Percentiles rank a stretch among this genome's conserved stretches.
Conservation (phyloP, 805 yeast species). For the Saturnispora diversa region DNA sequence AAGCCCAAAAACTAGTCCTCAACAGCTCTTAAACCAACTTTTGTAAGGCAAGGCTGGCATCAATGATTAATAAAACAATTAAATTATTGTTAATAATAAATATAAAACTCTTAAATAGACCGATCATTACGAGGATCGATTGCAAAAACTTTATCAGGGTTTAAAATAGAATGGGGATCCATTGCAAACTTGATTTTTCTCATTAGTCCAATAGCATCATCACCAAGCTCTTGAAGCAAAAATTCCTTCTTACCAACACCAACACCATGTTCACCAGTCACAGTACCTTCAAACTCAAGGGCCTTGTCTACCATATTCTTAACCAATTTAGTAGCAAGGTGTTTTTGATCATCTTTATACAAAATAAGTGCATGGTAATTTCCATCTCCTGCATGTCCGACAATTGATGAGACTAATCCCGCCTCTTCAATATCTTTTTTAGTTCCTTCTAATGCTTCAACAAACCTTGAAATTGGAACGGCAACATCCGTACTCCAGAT, state of each 20-base stretch:
- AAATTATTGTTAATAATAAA: too few species aligned
- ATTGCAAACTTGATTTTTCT: slow-evolving; percentile 63
- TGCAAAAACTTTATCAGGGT: slow-evolving; percentile 73
- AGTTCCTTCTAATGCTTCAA: slow-evolving; percentile 53
- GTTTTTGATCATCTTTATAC: slow-evolving; percentile 47
- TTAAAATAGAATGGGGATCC: slow-evolving; percentile 67
- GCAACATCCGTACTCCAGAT: slow-evolving; percentile 90
- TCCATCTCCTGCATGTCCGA: slow-evolving; percentile 91
- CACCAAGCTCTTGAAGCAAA: slow-evolving; percentile 59
- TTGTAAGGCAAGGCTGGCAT: too few species aligned
- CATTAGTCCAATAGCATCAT: slow-evolving; percentile 64
- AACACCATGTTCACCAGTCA: slow-evolving; percentile 87
- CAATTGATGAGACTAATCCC: slow-evolving; percentile 56
- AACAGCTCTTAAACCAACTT: too few species aligned
- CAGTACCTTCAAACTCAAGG: slow-evolving; percentile 63
- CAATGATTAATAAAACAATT: too few species aligned
- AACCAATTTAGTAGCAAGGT: slow-evolving; percentile 47
- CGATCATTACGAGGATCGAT: slow-evolving; percentile 47
- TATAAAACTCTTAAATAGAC: slow-evolving; percentile 4
- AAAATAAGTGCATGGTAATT: slow-evolving; percentile 71
- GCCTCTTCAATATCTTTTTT: slow-evolving; percentile 51
- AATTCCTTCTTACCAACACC: slow-evolving; percentile 71
- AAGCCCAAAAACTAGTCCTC: too few species aligned
- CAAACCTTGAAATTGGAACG: slow-evolving; percentile 68
- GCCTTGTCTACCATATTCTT: slow-evolving; percentile 69